phyloP scores from a whole-genome alignment of 1,139 yeast species.

The Suhomyces chickasaworum region DNA sequence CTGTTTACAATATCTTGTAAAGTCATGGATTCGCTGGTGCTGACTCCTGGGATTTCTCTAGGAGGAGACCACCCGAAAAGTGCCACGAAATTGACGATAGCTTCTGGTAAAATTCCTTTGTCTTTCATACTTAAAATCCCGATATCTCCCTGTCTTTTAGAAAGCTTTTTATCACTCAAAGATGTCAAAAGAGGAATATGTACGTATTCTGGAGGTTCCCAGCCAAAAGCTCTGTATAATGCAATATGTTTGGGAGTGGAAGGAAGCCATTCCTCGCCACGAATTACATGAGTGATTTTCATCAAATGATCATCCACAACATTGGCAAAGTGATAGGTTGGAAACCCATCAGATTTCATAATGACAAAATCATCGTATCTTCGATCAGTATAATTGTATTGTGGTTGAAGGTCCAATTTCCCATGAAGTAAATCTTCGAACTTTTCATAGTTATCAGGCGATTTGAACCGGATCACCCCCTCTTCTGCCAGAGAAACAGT shows the following conservation, averaged over 20 bases:
- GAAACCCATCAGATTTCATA: conserved; percentile 87
- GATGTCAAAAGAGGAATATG: conserved; percentile 90
- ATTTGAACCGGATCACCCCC: conserved; percentile 58
- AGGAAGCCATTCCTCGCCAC: conserved; percentile 98
- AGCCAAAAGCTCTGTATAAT: conserved; percentile 80
- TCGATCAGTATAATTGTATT: conserved; percentile 64
- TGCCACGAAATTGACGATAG: conserved; percentile 83
- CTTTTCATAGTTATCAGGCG: conserved; percentile 70
- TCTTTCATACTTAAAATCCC: conserved; percentile 62
- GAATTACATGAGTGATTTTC: conserved; percentile 88
- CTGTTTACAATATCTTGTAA: conserved; percentile 52
- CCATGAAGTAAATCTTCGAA: conserved; percentile 82
- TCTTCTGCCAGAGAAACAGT: conserved; percentile 25
- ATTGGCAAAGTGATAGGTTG: conserved; percentile 95
- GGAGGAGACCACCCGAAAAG: conserved; percentile 94
- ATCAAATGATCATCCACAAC: conserved; percentile 93
- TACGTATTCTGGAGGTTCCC: conserved; percentile 79
- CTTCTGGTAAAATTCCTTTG: conserved; percentile 79
- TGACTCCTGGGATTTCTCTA: conserved; percentile 51
- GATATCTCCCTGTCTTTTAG: conserved; percentile 83
- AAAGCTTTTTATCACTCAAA: conserved; percentile 71
- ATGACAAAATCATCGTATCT: conserved; percentile 89
- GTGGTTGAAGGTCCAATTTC: conserved; percentile 72
- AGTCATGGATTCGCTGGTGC: conserved; percentile 60
- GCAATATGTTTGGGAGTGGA: conserved; percentile 96